These are phyloP conservation scores for Trichophyton rubrum DNA, from an alignment of 2,329 filamentous ascomycete species.

Conservation along the genomic window DNA sequence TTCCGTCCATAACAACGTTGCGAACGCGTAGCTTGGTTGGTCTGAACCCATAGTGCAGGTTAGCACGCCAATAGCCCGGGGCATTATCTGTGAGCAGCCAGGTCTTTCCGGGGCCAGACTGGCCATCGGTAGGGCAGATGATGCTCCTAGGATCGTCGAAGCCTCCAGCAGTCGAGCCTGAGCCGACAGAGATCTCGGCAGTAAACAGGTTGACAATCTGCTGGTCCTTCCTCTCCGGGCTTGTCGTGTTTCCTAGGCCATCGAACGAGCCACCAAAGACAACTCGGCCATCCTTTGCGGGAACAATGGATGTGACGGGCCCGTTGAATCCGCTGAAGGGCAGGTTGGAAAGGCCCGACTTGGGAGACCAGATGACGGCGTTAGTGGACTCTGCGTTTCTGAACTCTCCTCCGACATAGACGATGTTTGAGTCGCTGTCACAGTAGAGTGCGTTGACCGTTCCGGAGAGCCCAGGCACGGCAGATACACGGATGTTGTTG, in stretches of 20 bases:
- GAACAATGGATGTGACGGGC: slow-evolving; percentile 72
- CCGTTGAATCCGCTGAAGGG: slow-evolving; percentile 94
- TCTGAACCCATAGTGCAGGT: slow-evolving; percentile 69
- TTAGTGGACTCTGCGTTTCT: slow-evolving; percentile 71
- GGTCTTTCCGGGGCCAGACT: slow-evolving; percentile 59
- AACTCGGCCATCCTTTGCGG: slow-evolving; percentile 67
- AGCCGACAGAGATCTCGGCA: slow-evolving; percentile 58
- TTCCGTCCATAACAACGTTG: slow-evolving; percentile 73
- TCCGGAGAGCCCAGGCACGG: slow-evolving; percentile 70
- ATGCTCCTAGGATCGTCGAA: slow-evolving; percentile 69
- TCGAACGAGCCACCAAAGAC: slow-evolving; percentile 88
- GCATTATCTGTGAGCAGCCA: slow-evolving; percentile 70
- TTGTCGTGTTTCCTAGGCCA: slow-evolving; percentile 68
- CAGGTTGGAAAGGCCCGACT: slow-evolving; percentile 60
- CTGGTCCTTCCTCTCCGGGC: slow-evolving; percentile 44
- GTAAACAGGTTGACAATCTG: slow-evolving; percentile 75
- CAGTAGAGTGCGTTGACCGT: slow-evolving; percentile 73
- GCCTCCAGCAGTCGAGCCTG: slow-evolving; percentile 47
- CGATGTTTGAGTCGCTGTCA: slow-evolving; percentile 60
- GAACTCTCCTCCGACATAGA: slow-evolving; percentile 87
- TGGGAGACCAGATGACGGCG: slow-evolving; percentile 66
- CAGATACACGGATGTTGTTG: slow-evolving; percentile 53
- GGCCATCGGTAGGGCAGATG: slow-evolving; percentile 50
- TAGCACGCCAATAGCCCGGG: slow-evolving; percentile 70
- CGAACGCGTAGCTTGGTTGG: slow-evolving; percentile 78